phyloP scores from a whole-genome alignment of 352 stramenopile species.

The Globisporangium polare region DNA sequence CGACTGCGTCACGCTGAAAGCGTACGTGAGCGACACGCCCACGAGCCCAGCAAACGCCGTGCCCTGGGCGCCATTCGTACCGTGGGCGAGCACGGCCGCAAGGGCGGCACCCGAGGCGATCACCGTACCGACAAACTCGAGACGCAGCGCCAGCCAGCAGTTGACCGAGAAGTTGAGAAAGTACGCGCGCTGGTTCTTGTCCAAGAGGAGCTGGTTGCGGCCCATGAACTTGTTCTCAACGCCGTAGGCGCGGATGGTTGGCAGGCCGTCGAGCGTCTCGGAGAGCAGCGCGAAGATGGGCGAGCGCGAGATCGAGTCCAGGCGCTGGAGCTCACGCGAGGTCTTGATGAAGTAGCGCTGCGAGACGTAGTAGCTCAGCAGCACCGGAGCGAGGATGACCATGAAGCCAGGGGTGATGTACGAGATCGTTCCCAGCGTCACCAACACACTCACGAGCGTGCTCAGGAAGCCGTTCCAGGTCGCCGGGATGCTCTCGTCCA shows the following conservation, averaged over 20 bases:
- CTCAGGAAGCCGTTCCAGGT: constrained; percentile 63
- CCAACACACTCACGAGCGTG: constrained; percentile 55
- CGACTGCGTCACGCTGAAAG: constrained; percentile 71
- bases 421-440: constrained; percentile 59
- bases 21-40: constrained; percentile 69
- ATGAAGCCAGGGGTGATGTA: constrained; percentile 66
- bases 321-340: constrained; percentile 90
- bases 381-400: constrained; percentile 60
- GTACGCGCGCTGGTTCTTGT: constrained; percentile 64
- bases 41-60: constrained; percentile 51
- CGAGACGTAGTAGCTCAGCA: constrained; percentile 58
- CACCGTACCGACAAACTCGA: constrained; percentile 64
- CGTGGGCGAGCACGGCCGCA: constrained; percentile 45
- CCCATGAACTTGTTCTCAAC: constrained; percentile 47
- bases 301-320: constrained; percentile 91
- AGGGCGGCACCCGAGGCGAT: constrained; percentile 51
- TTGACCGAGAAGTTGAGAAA: constrained; percentile 69
- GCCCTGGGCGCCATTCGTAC: constrained; percentile 30
- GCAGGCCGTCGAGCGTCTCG: constrained; percentile 92
- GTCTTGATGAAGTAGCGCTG: constrained; percentile 92
- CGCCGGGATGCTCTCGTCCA: constrained; percentile 65
- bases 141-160: constrained; percentile 69
- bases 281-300: constrained; percentile 95
- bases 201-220: constrained; percentile 49
- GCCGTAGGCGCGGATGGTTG: constrained; percentile 89